phyloP scores from a whole-genome alignment of 202 grass and related monocot species.

The Digitaria exilis region DNA sequence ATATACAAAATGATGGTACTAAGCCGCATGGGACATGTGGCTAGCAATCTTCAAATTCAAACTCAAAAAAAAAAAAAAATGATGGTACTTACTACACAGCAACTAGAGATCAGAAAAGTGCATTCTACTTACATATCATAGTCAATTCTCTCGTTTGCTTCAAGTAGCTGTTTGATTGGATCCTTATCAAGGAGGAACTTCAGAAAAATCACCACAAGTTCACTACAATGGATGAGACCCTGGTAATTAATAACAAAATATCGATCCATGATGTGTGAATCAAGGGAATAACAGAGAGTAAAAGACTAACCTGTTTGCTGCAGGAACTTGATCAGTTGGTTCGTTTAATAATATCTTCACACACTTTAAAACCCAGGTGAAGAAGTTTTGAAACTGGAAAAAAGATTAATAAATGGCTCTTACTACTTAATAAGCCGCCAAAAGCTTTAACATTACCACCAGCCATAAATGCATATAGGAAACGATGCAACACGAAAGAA shows the following conservation, averaged over 20 bases:
- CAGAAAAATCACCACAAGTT: slow-evolving; percentile 89
- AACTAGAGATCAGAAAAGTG: slow-evolving; percentile 30
- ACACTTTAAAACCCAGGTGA: slow-evolving; percentile 88
- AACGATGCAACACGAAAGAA: background rate
- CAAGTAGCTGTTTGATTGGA: slow-evolving; percentile 86
- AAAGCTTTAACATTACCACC: slow-evolving; percentile 9
- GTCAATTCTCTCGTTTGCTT: slow-evolving; percentile 59
- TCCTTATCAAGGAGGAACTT: slow-evolving; percentile 87
- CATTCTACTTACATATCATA: slow-evolving; percentile 66
- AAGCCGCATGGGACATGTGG: too few relatives aligned
- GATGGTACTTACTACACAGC: slow-evolving; percentile 6
- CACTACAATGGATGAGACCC: slow-evolving; percentile 52
- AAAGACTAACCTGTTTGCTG: slow-evolving; percentile 75
- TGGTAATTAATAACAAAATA: slow-evolving; percentile 40
- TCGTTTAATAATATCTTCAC: slow-evolving; percentile 88
- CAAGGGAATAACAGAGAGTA: slow-evolving; percentile 27
- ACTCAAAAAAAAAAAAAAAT: too few relatives aligned
- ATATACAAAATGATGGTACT: background rate
- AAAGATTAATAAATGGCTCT: slow-evolving; percentile 35
- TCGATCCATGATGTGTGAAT: slow-evolving; percentile 18
- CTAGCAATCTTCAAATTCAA: too few relatives aligned
- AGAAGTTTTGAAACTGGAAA: slow-evolving; percentile 95
- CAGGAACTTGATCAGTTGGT: slow-evolving; percentile 81
- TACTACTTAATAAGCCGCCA: slow-evolving; percentile 32
- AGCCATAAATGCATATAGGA: slow-evolving; percentile 13